Evolutionary conservation across 495 filamentous ascomycete genomes (phyloP).

Genomic region (Xylaria longipes): DNA sequence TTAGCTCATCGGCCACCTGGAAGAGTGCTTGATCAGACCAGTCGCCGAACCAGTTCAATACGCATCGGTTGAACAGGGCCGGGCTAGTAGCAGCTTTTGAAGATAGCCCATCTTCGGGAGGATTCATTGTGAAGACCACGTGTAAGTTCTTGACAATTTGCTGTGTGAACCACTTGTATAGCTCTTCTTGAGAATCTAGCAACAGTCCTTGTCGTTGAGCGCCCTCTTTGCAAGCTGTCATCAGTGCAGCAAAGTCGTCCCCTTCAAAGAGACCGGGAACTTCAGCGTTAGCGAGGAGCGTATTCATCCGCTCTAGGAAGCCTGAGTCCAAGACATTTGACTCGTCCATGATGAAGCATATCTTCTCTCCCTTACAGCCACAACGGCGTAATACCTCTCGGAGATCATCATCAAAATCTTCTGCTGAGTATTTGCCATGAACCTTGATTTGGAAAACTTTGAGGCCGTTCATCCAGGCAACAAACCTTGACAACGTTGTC

Average conservation of each 20-base stretch:
- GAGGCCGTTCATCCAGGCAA: constrained; percentile 99
- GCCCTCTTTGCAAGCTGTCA: constrained; percentile 98
- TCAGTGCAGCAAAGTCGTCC: constrained; percentile 91
- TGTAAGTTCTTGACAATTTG: constrained; percentile 99
- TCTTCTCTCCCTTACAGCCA: constrained; percentile 98
- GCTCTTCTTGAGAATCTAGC: constrained; percentile 95
- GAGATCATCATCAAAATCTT: constrained; percentile 98
- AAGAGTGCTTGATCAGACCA: constrained; percentile 99
- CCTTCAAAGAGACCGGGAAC: constrained; percentile 98
- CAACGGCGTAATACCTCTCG: constrained; percentile 90
- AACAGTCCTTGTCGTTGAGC: constrained; percentile 94
- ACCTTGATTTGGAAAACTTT: constrained; percentile 99
- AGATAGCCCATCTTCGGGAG: constrained; percentile 91
- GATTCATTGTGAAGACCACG: constrained; percentile 99
- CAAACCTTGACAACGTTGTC: constrained; percentile 95
- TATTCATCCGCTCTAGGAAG: constrained; percentile 99
- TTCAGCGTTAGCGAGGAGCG: constrained; percentile 95
- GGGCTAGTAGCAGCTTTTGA: constrained; percentile 97
- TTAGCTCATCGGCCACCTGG: constrained; percentile 95
- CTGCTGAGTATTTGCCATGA: constrained; percentile 96
- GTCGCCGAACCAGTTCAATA: constrained; percentile 99
- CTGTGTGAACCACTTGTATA: constrained; percentile 99
- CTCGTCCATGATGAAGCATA: constrained; percentile 99
- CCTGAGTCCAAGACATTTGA: constrained; percentile 97
- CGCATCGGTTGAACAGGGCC: constrained; percentile 97